Base-by-base conservation (phyloP, 345 rosid genomes). In the Camelina sativa region DNA sequence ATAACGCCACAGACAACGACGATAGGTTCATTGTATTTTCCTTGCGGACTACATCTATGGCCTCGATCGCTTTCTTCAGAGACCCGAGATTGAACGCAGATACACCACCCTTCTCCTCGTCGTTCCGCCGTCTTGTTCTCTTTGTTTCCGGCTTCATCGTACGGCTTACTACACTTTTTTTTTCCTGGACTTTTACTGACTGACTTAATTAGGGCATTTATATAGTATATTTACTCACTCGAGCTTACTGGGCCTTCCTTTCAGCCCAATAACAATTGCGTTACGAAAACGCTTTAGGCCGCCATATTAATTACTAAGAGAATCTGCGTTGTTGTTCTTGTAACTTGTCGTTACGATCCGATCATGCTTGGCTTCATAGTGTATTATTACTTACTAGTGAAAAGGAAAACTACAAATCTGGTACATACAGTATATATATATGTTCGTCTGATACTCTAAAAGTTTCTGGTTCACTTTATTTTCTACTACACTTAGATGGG, bases 31-130 rank as follows among this genome's bases (percentile, higher is more conserved):
- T 22, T 16, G 58, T 19, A 4, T 10, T 73, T 34, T 37, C 65
- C 59, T 56, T 23, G 5, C 41, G 40, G 6, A 7, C 1, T 10
- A 6, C 17, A n/a, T 47, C 59, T 16, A 65, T 4, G 32, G 51
- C n/a, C 8, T 65, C 66, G 60, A 74, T 74, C 43, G 40, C 78
- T 11, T 57, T 51, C 43, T 74, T 57, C 9, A 65, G 41, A 13
- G 72, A 32, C 5, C 30, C 23, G 4, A 65, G 22, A 8, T 66
- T 65, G 60, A 74, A 74, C 72, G 60, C 7, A 2, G 48, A 32
- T 6, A 15, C 7, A 19, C 4, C 46, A 32, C 23, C 62, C 2
- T 17, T 50, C 4, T 12, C 65, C 3, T 58, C 35, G 6, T 46
- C 32, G 17, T 4, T 34, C 67, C 38, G 48, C 74, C 76, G 38